Conservation (phyloP, 2,329 filamentous ascomycete genomes). For the Arthrocladium fulminans region DNA sequence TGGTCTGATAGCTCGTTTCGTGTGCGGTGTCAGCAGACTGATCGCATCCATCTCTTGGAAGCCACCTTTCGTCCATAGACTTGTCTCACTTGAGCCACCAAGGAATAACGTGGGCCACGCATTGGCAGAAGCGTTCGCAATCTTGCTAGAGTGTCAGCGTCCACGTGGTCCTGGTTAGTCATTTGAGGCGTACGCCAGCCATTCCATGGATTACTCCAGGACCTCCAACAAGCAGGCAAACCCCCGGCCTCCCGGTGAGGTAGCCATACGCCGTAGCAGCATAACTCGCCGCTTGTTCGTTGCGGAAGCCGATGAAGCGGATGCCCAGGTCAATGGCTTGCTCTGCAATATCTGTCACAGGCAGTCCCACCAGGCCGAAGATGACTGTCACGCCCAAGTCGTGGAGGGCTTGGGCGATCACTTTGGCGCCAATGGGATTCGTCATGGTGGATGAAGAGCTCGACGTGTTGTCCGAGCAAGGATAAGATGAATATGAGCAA, state of each 20-base stretch:
- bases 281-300: conserved; percentile 52
- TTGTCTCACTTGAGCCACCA: conserved; percentile 46
- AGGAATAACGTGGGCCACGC: conserved; percentile 48
- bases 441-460: conserved; percentile 18
- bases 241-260: conserved; percentile 47
- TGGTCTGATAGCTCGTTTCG: conserved; percentile 44
- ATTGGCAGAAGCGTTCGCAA: conserved; percentile 46
- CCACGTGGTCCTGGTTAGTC: conserved; percentile 10
- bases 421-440: conserved; percentile 32
- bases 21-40: conserved; percentile 44
- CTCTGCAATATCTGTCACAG: conserved; percentile 50
- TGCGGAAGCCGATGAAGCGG: conserved; percentile 50
- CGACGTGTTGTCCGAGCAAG: not conserved
- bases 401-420: conserved; percentile 42
- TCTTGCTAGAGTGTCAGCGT: conserved; percentile 23
- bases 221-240: conserved; percentile 51
- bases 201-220: conserved; percentile 51
- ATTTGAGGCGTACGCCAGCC: conserved; percentile 39
- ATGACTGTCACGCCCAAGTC: conserved; percentile 43
- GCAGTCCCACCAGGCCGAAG: conserved; percentile 48
- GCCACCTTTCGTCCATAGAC: conserved; percentile 44
- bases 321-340: conserved; percentile 49
- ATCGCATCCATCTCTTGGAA: conserved; percentile 52
- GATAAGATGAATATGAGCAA: not conserved
- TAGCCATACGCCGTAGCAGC: conserved; percentile 52